Evolutionary conservation across 768 basidiomycete species (phyloP).

Genomic region (Mrakia blollopis): DNA sequence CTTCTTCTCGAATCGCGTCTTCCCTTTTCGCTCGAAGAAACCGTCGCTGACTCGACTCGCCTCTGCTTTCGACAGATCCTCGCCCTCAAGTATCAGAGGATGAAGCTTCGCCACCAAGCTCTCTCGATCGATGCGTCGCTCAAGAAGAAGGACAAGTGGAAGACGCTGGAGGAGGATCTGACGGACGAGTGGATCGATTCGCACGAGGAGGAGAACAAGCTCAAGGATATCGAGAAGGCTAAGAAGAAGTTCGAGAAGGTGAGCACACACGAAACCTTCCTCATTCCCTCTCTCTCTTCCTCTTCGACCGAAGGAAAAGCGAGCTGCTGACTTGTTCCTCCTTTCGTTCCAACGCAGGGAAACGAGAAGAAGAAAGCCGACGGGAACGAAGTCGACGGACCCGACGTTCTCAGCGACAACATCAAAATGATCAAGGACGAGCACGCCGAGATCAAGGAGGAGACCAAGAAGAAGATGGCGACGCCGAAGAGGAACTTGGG

Average conservation of each 20-base stretch:
- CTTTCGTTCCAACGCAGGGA: background rate
- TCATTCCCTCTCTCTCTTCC: background rate
- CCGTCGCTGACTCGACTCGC: background rate
- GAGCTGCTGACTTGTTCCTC: too few species aligned
- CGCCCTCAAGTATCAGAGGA: slow-evolving; percentile 88
- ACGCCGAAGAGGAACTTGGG: slow-evolving; percentile 54
- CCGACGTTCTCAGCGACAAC: slow-evolving; percentile 44
- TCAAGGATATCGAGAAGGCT: slow-evolving; percentile 78
- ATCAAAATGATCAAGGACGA: slow-evolving; percentile 40
- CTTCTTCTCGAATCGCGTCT: too few species aligned
- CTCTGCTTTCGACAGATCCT: slow-evolving; percentile 58
- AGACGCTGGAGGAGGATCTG: slow-evolving; percentile 81
- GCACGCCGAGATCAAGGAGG: slow-evolving; percentile 21
- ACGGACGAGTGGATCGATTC: slow-evolving; percentile 84
- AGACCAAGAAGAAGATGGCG: slow-evolving; percentile 45
- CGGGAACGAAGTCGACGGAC: slow-evolving; percentile 5
- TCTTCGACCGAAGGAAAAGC: too few species aligned
- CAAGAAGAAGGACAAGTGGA: slow-evolving; percentile 71
- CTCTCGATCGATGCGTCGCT: slow-evolving; percentile 70
- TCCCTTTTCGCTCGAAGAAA: background rate
- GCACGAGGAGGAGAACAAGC: slow-evolving; percentile 71
- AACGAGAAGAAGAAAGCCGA: slow-evolving; percentile 25
- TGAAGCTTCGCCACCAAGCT: slow-evolving; percentile 87
- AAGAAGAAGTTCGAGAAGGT: slow-evolving; percentile 95
- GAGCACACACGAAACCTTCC: slow-evolving; percentile 50